phyloP scores from a whole-genome alignment of 2,329 filamentous ascomycete genomes.

The Trichophyton simii region DNA sequence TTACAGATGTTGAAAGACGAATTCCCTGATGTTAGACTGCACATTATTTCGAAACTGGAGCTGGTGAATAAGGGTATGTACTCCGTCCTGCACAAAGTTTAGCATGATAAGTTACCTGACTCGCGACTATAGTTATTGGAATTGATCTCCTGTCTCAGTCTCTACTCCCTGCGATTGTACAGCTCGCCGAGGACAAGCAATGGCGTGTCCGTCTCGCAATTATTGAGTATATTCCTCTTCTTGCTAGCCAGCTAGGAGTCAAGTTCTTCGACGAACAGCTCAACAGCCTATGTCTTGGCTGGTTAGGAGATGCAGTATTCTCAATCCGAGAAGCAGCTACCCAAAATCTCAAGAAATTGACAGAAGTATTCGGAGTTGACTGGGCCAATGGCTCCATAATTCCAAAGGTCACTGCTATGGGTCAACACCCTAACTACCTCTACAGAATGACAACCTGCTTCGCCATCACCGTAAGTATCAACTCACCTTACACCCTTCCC shows the following conservation, averaged over 20 bases:
- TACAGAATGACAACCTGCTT: constrained; percentile 99
- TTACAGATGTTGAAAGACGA: constrained; percentile 99
- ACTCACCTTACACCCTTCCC: not conserved
- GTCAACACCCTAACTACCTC: constrained; percentile 93
- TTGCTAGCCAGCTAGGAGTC: constrained; percentile 89
- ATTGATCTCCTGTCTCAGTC: constrained; percentile 95
- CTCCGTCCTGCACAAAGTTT: not conserved
- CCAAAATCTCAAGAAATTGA: constrained; percentile 94
- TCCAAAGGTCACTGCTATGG: constrained; percentile 97
- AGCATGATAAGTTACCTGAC: constrained; percentile 10
- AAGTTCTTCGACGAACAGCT: constrained; percentile 98
- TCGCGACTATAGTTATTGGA: constrained; percentile 59
- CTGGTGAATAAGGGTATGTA: constrained; percentile 80
- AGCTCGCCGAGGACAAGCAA: constrained; percentile 97
- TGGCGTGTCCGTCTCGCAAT: constrained; percentile 96
- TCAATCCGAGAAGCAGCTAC: constrained; percentile 96
- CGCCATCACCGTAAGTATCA: constrained; percentile 72
- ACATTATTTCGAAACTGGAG: constrained; percentile 99
- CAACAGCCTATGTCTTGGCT: constrained; percentile 90
- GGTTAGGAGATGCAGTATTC: constrained; percentile 96
- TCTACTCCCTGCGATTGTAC: constrained; percentile 89
- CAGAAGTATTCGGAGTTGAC: constrained; percentile 94
- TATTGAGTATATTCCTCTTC: constrained; percentile 95
- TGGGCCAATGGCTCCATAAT: constrained; percentile 97
- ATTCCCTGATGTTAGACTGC: constrained; percentile 91